phyloP scores from a whole-genome alignment of 768 basidiomycete species.

The Mycena venus region DNA sequence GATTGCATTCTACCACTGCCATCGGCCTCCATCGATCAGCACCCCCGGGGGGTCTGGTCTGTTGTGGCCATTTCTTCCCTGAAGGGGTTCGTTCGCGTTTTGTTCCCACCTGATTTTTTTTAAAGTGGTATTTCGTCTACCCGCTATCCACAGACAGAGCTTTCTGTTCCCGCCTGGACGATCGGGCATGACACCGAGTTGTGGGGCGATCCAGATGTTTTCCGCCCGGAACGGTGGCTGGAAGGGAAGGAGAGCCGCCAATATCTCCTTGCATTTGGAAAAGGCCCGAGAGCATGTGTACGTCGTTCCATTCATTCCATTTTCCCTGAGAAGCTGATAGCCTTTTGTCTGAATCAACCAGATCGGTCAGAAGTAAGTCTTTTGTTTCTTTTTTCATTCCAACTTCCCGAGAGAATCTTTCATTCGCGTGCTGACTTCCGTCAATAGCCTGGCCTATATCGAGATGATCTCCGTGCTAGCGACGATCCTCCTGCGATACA shows the following conservation, averaged over 20 bases:
- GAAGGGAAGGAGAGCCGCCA: conserved; percentile 39
- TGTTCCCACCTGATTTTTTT: conserved; percentile 7
- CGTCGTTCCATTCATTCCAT: neutral
- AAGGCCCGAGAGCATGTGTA: conserved; percentile 48
- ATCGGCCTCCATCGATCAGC: conserved; percentile 51
- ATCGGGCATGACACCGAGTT: conserved; percentile 45
- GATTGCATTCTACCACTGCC: conserved; percentile 50
- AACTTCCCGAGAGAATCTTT: neutral
- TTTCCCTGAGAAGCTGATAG: neutral
- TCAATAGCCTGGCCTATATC: conserved; percentile 43
- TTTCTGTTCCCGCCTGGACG: conserved; percentile 51
- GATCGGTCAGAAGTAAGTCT: conserved; percentile 43
- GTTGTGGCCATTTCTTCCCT: conserved; percentile 43
- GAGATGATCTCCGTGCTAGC: conserved; percentile 43
- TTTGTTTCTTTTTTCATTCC: neutral
- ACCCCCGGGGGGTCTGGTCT: conserved; percentile 41
- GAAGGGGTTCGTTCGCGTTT: conserved; percentile 47
- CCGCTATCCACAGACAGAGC: conserved; percentile 40
- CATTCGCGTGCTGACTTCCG: no score
- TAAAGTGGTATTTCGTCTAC: neutral
- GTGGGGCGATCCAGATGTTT: conserved; percentile 50
- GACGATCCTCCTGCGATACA: conserved; percentile 41
- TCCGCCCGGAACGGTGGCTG: conserved; percentile 54
- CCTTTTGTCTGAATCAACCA: conserved; percentile 6
- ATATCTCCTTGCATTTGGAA: conserved; percentile 48